Base-by-base conservation (phyloP, 2,329 filamentous ascomycete genomes). In the Fusarium lyarnte region DNA sequence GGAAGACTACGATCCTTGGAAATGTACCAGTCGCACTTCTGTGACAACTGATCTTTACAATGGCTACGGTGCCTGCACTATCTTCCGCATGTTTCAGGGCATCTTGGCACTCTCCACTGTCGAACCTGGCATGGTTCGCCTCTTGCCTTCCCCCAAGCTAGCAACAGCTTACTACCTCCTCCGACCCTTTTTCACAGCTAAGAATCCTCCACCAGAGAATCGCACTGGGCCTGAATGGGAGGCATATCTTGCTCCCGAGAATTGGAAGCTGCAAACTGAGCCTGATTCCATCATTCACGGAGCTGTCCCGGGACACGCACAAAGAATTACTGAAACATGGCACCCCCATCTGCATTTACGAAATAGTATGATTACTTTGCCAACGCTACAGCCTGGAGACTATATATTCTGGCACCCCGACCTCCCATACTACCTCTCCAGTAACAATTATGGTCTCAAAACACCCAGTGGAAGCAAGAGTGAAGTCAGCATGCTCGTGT, bases 81-180 rank as follows among this genome's bases (percentile, higher is more conserved):
- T 89, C 79, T 87, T 89, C 78, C 86, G 87, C 75, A 87, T 89
- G 84, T 89, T 88, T 78, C 87, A 89, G 76, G 87, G 87, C 58
- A 85, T 89, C 52, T 79, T 89, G 10, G 87, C 87, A 7, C 82
- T 89, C 46, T 87, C 85, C 17, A 84, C 84, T 19, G 86, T 88
- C 41, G 88, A 88, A 2, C 91, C 92, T 0, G 88, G 88, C 25
- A 91, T 94, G 80, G 91, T 93, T 11, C 93, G 91, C 0, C 82
- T 96, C 19, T 86, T 91, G 23, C 91, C 95, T 3, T 94, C 93
- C 70, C 93, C 93, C 0, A 86, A 87, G 58, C 88, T 92, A 60
- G 90, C 92, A 21, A 95, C 93, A 0, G 91, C 93, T 5, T 96
- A 96, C 81, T 91, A 91, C 72, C 86, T 96, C 1, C 86, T 96